Evolutionary conservation across 257 asterid species (phyloP).

Genomic region (Solanum virginianum): DNA sequence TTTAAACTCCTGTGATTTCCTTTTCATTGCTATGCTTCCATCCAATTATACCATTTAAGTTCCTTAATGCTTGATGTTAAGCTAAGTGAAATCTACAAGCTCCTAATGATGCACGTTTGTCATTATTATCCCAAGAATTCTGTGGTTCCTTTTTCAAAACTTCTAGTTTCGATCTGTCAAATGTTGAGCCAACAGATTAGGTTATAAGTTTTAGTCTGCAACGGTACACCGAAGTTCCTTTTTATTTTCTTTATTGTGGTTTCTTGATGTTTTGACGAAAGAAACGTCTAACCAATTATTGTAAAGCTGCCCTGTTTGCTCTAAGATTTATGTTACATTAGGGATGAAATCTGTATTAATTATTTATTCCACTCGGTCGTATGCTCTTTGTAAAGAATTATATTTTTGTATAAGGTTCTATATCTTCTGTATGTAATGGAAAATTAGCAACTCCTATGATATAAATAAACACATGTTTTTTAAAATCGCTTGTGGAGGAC

Average conservation of each 20-base stretch:
- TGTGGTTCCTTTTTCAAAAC: not conserved
- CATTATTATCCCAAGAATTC: not conserved
- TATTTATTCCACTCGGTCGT: not conserved
- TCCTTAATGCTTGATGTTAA: not conserved
- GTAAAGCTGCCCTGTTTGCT: not conserved
- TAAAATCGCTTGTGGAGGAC: not conserved
- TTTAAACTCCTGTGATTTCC: not conserved
- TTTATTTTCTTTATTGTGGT: not conserved
- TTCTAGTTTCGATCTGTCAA: not conserved
- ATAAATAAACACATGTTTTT: not conserved
- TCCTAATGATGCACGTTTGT: not conserved
- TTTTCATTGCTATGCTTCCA: not conserved
- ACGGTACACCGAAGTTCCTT: not conserved
- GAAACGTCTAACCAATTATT: not conserved
- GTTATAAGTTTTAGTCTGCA: not conserved
- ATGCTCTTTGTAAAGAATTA: not conserved
- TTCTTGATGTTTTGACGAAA: not conserved
- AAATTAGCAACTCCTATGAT: not conserved
- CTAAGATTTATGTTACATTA: not conserved
- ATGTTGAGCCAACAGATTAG: not conserved
- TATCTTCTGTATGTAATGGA: not conserved
- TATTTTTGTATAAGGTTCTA: not conserved
- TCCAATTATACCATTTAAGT: not conserved
- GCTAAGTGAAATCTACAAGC: not conserved
- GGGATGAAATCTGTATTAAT: not conserved